Base-by-base conservation (phyloP, 2,329 filamentous ascomycete species). In the Chaetomiaceae sp. region DNA sequence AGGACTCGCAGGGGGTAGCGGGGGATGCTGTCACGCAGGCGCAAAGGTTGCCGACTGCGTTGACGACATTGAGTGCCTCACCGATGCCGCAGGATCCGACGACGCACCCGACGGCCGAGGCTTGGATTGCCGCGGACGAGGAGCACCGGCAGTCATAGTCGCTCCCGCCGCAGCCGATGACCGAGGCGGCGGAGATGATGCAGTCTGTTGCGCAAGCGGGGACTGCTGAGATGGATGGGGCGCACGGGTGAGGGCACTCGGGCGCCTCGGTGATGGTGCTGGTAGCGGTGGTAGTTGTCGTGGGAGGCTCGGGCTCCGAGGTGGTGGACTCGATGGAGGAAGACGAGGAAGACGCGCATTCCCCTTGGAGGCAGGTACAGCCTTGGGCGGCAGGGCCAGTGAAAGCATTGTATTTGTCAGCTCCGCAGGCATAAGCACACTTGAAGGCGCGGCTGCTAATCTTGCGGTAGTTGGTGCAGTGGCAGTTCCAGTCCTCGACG, bases 71-170 rank as follows among this genome's bases (percentile, higher is more conserved):
- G 6, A 56, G 40, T 5, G 36, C 54, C 2, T 32, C 18, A 23
- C 6, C 51, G 13, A 51, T 16, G 11, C 36, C 46, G 30, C 54
- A 56, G 11, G 50, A 34, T 7, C 40, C 54, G 8, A 56, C 1
- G 13, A 56, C 54, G 9, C 54, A 56, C 30, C 16, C 29, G 9
- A 48, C n/a, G 6, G 50, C 54, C 1, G 23, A 20, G 13, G 30
- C 20, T 33, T 56, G 54, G 33, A 56, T 56, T 4, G 34, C 54
- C 1, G 30, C 16, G 2, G 50, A 38, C 11, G 54, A 56, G 10
- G 25, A 13, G n/a, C 54, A 56, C n/a, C 47, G 54, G 51, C 54
- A 56, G 21, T 27, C 23, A 18, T 34, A 48, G 29, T 54, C 51
- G 21, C 11, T 14, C 4, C n/a, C 18, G 11, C 38, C 34, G 42